Evolutionary conservation across 768 basidiomycete genomes (phyloP), one percentile per base, ranked within the genome.

Genomic region (Collybia nuda): DNA sequence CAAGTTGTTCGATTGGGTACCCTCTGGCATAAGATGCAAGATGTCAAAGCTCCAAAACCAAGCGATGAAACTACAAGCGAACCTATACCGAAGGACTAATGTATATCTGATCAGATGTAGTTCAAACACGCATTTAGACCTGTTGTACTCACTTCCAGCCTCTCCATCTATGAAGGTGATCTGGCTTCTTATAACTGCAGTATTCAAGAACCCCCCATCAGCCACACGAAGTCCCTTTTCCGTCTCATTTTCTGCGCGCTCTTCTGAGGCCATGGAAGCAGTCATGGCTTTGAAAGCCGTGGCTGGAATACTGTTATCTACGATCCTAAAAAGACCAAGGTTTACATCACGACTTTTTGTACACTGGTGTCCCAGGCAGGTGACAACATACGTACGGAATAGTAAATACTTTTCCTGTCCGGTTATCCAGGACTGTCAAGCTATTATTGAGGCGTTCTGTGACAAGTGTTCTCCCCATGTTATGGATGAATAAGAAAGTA

Each of bases 91-190:
- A 52, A 91, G 66, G 44, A 91, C 80, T 75, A 51, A 23, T 23
- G 18, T 35, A 3, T 40, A 26, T 11, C 7, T 32, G 9, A 11
- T 32, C 32, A 32, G 14, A 5, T 11, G 14, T 32, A 32, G 6
- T 14, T 32, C 32, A 32, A 32, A 11, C 3, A 11, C 50, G 37
- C 26, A 43, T 38, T n/a, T 48, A 26, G 39, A 19, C 23, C 15
- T 46, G 23, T 15, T 22, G 12, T 6, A 68, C 76, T 39, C 51
- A 86, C 86, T 73, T 69, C 90, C 92, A 35, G 80, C 86, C 17
- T 93, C 90, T 41, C 93, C 93, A 62, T 96, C 93, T 55, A 96
- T 96, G 57, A 85, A 95, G 0, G 93, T 94, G 59, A 96, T 94
- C 59, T 80, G 69, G 56, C 88, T 91, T 56, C 82, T 72, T 50